Percentiles rank a stretch among this genome's conserved stretches.
Evolutionary conservation across 805 yeast species (phyloP).

Genomic region (Ogataea naganishii): DNA sequence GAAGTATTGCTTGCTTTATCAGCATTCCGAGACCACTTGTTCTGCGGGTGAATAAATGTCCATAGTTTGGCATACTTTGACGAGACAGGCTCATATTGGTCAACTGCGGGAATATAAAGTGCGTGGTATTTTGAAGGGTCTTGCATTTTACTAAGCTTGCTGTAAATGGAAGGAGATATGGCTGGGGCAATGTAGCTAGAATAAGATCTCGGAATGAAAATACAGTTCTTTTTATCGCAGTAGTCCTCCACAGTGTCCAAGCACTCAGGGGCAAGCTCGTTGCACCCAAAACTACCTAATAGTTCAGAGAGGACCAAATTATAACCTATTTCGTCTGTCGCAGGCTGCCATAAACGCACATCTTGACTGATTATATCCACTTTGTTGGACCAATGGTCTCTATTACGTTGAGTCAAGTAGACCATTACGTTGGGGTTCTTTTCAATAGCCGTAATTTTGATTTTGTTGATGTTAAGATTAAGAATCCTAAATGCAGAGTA

Average conservation of each 20-base stretch:
- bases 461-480: constrained; percentile 12
- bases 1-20: constrained; percentile 2
- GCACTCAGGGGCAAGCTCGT: constrained; percentile 84
- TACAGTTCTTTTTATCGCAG: constrained; percentile 37
- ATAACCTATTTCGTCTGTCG: constrained; percentile 22
- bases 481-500: constrained; percentile 31
- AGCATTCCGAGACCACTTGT: constrained; percentile 1
- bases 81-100: constrained; percentile 31
- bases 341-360: constrained; percentile 41
- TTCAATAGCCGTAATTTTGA: constrained; percentile 55
- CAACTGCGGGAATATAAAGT: constrained; percentile 21
- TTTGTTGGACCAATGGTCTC: constrained; percentile 39
- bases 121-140: constrained; percentile 12
- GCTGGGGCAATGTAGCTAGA: constrained; percentile 60
- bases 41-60: constrained; percentile 53
- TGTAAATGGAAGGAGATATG: constrained; percentile 44
- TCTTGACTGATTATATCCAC: constrained; percentile 52
- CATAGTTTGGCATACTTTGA: constrained; percentile 45
- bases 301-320: constrained; percentile 72
- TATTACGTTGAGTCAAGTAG: constrained; percentile 39
- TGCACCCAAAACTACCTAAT: constrained; percentile 88
- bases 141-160: constrained; percentile 15
- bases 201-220: constrained; percentile 56
- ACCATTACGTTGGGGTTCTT: constrained; percentile 57
- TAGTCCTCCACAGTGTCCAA: constrained; percentile 33